Conservation (phyloP, 352 stramenopile species). For the Thalassiosira mediterranea region DNA sequence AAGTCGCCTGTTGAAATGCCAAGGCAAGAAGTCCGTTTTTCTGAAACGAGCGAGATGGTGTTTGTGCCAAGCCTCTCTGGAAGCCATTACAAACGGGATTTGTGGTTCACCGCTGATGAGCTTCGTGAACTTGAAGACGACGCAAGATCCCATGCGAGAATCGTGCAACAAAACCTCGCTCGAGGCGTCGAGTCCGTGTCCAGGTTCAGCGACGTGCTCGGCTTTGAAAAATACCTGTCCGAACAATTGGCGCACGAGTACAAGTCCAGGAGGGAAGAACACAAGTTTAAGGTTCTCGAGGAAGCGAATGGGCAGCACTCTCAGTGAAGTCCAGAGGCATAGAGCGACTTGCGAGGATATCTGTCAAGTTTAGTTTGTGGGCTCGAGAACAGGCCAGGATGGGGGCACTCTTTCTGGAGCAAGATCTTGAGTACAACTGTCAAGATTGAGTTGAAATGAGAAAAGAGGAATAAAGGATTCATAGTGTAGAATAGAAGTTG, state of each 20-base stretch:
- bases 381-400: not conserved
- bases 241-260: not conserved
- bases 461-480: too few species aligned
- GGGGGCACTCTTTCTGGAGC: conserved; percentile 4
- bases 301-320: not conserved
- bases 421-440: too few species aligned
- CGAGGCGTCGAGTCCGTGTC: not conserved
- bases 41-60: conserved; percentile 1
- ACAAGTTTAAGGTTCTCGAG: not conserved
- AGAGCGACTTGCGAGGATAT: conserved; percentile 3
- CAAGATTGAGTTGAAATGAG: too few species aligned
- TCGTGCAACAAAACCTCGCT: not conserved
- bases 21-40: conserved; percentile 6
- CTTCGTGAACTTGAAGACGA: conserved; percentile 1
- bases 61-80: not conserved
- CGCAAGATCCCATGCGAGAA: not conserved
- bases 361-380: not conserved
- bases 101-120: conserved; percentile 1
- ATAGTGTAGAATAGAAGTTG: too few species aligned
- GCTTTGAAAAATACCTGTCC: conserved; percentile 2
- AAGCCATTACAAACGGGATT: not conserved
- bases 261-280: not conserved
- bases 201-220: too few species aligned
- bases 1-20: too few species aligned
- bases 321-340: not conserved